A percentile compares a stretch with the other conserved stretches of the same genome.
phyloP scores from a whole-genome alignment of 2,329 filamentous ascomycete species.

The Botrytis sinoallii region DNA sequence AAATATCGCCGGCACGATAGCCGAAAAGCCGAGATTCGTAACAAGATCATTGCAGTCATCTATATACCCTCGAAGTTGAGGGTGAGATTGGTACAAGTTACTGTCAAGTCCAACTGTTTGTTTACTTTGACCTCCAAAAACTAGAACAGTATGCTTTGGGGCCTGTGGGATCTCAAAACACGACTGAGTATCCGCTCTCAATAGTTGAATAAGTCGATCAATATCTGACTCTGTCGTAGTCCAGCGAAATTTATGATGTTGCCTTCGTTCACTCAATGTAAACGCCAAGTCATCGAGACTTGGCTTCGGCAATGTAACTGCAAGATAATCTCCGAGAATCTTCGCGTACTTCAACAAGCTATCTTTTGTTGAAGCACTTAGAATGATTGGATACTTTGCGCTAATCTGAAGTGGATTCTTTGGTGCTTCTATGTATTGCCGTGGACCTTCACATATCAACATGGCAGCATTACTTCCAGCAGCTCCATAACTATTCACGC shows the following conservation, averaged over 20 bases:
- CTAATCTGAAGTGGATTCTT: not conserved
- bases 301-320: not conserved
- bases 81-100: conserved; percentile 4
- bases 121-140: conserved; percentile 33
- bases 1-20: conserved; percentile 26
- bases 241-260: not conserved
- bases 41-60: conserved; percentile 22
- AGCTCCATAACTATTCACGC: conserved; percentile 32
- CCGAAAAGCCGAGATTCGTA: conserved; percentile 6
- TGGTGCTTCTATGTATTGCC: not conserved
- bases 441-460: conserved; percentile 19
- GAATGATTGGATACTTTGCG: not conserved
- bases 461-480: conserved; percentile 29
- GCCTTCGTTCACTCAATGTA: conserved; percentile 1
- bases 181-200: not conserved
- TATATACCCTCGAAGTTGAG: conserved; percentile 22
- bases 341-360: not conserved
- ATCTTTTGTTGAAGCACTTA: not conserved
- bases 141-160: conserved; percentile 38
- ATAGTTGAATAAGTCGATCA: not conserved
- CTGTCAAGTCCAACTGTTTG: conserved; percentile 19
- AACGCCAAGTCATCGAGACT: not conserved
- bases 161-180: not conserved
- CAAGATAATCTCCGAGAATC: not conserved
- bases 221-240: not conserved